A percentile compares a stretch with the other conserved stretches of the same genome.
phyloP scores from a whole-genome alignment of 2,329 filamentous ascomycete genomes.

The Juglanconis sp. region DNA sequence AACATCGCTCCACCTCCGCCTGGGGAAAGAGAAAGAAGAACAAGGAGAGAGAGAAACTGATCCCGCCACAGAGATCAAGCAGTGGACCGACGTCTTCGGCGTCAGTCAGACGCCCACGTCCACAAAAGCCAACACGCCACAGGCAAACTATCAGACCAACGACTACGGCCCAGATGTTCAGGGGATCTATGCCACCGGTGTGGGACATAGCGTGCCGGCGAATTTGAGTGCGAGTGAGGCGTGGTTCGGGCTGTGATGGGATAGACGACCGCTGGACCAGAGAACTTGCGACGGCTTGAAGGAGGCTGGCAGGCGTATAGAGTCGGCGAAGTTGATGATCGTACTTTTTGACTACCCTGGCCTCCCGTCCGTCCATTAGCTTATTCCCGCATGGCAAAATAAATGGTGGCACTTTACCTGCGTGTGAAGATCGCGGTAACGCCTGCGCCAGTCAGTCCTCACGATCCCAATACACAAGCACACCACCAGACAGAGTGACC shows the following conservation, averaged over 20 bases:
- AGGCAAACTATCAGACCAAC: slow-evolving; percentile 36
- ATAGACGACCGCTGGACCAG: too few species aligned
- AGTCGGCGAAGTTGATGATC: too few species aligned
- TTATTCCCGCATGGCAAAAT: too few species aligned
- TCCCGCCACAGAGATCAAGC: slow-evolving; percentile 27
- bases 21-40: too few species aligned
- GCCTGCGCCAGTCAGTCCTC: too few species aligned
- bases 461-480: background rate
- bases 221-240: slow-evolving; percentile 27
- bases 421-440: background rate
- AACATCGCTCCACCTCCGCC: too few species aligned
- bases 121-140: slow-evolving; percentile 31
- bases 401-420: background rate
- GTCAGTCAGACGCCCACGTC: slow-evolving; percentile 23
- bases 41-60: too few species aligned
- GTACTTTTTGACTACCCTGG: too few species aligned
- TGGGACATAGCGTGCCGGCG: slow-evolving; percentile 25
- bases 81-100: slow-evolving; percentile 52
- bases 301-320: too few species aligned
- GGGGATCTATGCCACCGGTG: slow-evolving; percentile 29
- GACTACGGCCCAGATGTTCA: slow-evolving; percentile 36
- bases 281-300: too few species aligned
- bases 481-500: background rate
- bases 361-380: too few species aligned
- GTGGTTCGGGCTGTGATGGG: slow-evolving; percentile 29